Evolutionary conservation across 208 protist species (phyloP).

Genomic region (Leishmania mexicana): DNA sequence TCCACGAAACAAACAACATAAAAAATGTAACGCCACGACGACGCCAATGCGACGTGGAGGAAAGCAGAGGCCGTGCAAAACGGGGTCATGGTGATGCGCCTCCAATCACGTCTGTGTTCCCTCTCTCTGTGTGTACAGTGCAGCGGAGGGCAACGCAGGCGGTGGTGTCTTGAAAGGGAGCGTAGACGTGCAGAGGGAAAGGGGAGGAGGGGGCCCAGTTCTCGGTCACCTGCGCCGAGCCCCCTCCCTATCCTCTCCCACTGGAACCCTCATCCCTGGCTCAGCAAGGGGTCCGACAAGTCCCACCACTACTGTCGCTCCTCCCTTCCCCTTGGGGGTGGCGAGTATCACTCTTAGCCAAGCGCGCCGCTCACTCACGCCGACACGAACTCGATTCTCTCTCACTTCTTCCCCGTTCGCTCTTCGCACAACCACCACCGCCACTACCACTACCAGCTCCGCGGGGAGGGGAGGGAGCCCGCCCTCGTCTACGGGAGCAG

Average conservation of each 20-base stretch:
- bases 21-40: not conserved
- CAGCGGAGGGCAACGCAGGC: not conserved
- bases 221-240: not conserved
- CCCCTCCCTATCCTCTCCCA: not conserved
- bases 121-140: not conserved
- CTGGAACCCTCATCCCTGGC: not conserved
- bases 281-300: not conserved
- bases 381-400: not conserved
- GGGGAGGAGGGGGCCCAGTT: not conserved
- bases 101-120: not conserved
- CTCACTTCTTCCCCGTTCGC: not conserved
- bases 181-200: not conserved
- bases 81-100: not conserved
- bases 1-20: not conserved
- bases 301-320: not conserved
- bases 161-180: not conserved
- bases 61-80: not conserved
- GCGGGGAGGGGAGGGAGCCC: not conserved
- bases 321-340: not conserved
- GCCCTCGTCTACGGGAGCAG: not conserved
- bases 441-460: not conserved
- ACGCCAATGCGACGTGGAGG: not conserved
- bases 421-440: not conserved
- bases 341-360: not conserved
- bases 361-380: not conserved